Conservation (phyloP, 768 basidiomycete species). For the Lepiota subincarnata region DNA sequence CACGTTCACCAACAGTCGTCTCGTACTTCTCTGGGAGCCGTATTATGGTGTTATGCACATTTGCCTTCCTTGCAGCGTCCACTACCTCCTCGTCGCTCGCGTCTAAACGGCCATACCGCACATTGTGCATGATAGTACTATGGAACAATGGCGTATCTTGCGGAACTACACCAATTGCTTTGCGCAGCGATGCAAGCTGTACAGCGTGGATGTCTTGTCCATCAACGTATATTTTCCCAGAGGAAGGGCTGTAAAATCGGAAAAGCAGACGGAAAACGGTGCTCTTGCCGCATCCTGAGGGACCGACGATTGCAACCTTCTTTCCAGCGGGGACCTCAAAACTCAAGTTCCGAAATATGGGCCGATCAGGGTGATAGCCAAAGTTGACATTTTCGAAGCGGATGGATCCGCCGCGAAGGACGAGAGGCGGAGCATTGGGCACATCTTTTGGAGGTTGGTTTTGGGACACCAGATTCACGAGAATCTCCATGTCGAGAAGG, state of each 20-base stretch:
- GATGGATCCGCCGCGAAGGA: constrained; percentile 78
- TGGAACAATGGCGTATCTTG: constrained; percentile 99
- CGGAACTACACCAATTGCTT: constrained; percentile 87
- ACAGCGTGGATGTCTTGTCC: constrained; percentile 80
- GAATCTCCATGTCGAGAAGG: constrained; percentile 92
- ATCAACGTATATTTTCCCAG: constrained; percentile 82
- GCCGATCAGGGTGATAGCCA: constrained; percentile 86
- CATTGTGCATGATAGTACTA: constrained; percentile 91
- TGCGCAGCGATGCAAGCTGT: constrained; percentile 67
- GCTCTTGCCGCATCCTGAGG: constrained; percentile 96
- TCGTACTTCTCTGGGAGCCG: constrained; percentile 80
- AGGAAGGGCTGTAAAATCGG: constrained; percentile 85
- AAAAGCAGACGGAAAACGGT: constrained; percentile 93
- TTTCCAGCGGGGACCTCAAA: constrained; percentile 95
- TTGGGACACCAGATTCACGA: constrained; percentile 86
- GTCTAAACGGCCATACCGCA: constrained; percentile 85
- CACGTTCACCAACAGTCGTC: constrained; percentile 94
- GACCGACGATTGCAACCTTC: constrained; percentile 96
- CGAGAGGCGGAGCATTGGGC: constrained; percentile 61
- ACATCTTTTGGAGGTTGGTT: constrained; percentile 70
- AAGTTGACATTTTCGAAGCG: constrained; percentile 91
- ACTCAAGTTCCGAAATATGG: constrained; percentile 83
- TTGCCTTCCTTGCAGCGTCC: constrained; percentile 80
- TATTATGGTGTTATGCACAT: constrained; percentile 78
- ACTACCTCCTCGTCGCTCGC: constrained; percentile 89